Percentiles rank a stretch among this genome's conserved stretches.
phyloP scores from a whole-genome alignment of 305 asterid species.

The Rubia peregrina region DNA sequence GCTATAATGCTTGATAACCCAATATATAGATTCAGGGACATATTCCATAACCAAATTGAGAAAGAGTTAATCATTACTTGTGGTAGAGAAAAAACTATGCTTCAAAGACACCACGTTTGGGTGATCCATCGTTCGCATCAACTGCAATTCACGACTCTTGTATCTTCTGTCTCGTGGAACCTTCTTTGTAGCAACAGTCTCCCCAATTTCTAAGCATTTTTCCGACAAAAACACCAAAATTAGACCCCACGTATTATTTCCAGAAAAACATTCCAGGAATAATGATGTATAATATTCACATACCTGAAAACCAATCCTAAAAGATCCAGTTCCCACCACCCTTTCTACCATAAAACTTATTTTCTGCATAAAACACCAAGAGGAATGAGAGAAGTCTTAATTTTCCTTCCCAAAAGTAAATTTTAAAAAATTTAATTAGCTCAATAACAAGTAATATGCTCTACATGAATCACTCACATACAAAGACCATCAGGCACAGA shows the following conservation, averaged over 20 bases:
- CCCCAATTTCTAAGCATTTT: constrained; percentile 90
- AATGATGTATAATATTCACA: constrained; percentile 4
- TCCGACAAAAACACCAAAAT: constrained; percentile 38
- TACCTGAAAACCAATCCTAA: constrained; percentile 91
- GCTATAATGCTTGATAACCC: constrained; percentile 70
- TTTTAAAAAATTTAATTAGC: neutral
- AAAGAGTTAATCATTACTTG: constrained; percentile 74
- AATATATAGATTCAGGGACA: constrained; percentile 78
- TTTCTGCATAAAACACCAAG: constrained; percentile 45
- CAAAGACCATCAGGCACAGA: neutral
- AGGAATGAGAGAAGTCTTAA: neutral
- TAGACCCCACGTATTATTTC: neutral
- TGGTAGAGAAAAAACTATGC: constrained; percentile 87
- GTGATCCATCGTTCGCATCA: constrained; percentile 91
- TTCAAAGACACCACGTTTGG: constrained; percentile 84
- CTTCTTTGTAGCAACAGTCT: constrained; percentile 92
- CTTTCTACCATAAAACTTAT: constrained; percentile 97
- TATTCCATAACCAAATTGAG: constrained; percentile 94
- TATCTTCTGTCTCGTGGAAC: constrained; percentile 92
- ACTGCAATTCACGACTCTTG: constrained; percentile 85
- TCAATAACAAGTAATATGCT: neutral
- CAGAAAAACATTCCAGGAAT: constrained; percentile 13
- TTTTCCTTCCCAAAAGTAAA: neutral
- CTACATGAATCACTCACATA: constrained; percentile 1
- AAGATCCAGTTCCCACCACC: constrained; percentile 91